phyloP scores from a whole-genome alignment of 257 asterid species.

The Lavandula angustifolia region DNA sequence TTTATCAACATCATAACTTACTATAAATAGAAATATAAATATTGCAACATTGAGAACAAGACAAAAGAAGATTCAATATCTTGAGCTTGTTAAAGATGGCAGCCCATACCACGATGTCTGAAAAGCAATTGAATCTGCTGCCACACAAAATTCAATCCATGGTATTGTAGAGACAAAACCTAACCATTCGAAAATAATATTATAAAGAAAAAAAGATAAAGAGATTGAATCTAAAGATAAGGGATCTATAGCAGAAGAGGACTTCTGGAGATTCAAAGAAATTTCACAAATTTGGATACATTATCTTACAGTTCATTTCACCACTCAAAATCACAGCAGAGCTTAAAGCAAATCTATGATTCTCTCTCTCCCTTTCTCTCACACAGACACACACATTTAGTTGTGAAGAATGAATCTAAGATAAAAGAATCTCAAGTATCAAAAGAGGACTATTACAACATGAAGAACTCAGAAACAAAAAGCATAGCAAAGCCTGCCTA shows the following conservation, averaged over 20 bases:
- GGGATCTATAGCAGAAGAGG: not conserved
- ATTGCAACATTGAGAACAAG: not conserved
- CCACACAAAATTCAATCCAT: constrained; percentile 31
- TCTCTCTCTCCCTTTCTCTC: too few relatives aligned
- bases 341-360: too few relatives aligned
- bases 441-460: not conserved
- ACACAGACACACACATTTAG: too few relatives aligned
- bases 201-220: not conserved
- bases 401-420: not conserved
- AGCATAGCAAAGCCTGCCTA: not conserved
- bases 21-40: too few relatives aligned
- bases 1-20: too few relatives aligned
- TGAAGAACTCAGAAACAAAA: not conserved
- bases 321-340: too few relatives aligned
- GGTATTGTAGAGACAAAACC: not conserved
- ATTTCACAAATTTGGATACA: not conserved
- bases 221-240: constrained; percentile 15
- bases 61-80: constrained; percentile 9
- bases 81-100: constrained; percentile 9
- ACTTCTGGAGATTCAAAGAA: not conserved
- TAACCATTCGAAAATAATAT: constrained; percentile 20
- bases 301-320: not conserved
- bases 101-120: constrained; percentile 25
- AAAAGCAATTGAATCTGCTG: constrained; percentile 1
- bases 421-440: not conserved